phyloP scores from a whole-genome alignment of 192 early-diverging fungal genomes.

The Entrophospora sp. region DNA sequence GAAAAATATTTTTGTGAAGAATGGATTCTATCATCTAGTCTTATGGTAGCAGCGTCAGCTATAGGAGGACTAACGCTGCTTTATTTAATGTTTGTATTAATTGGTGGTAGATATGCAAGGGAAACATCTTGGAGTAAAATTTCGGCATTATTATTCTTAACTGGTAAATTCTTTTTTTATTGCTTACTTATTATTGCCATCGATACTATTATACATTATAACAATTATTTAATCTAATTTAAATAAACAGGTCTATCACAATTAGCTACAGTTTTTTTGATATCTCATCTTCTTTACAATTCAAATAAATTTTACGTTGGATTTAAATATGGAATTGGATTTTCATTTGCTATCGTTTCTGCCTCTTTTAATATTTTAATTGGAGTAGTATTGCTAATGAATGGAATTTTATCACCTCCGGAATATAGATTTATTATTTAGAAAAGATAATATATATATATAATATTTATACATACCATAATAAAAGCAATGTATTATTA shows the following conservation, averaged over 20 bases:
- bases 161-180: background rate
- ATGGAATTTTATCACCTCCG: background rate
- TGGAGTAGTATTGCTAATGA: background rate
- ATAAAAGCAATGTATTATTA: too few relatives aligned
- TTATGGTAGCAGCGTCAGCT: background rate
- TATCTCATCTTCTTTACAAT: background rate
- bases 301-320: background rate
- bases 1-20: constrained; percentile 10
- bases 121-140: background rate
- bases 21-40: background rate
- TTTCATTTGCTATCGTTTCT: background rate
- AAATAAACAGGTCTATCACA: background rate
- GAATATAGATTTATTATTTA: background rate
- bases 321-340: background rate
- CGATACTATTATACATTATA: background rate
- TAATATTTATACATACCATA: too few relatives aligned
- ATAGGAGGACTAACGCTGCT: background rate
- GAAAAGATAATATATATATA: too few relatives aligned
- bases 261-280: background rate
- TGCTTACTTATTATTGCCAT: background rate
- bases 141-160: background rate
- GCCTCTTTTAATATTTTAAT: background rate
- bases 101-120: background rate
- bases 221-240: background rate
- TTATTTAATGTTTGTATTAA: background rate